Percentiles rank a stretch among this genome's conserved stretches.
phyloP scores from a whole-genome alignment of 2,329 filamentous ascomycete species.

The Talaromyces sp. region DNA sequence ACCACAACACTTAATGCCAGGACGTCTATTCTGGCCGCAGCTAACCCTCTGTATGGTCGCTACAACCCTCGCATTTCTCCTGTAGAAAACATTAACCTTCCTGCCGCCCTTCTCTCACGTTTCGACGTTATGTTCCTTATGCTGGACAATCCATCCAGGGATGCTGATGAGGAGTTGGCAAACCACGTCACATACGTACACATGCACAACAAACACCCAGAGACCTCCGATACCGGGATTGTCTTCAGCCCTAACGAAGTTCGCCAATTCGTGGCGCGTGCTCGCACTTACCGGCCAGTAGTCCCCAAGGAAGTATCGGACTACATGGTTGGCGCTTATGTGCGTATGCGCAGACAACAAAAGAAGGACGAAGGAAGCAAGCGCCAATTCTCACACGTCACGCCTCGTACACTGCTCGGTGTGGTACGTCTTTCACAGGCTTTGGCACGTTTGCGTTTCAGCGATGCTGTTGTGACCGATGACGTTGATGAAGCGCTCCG shows the following conservation, averaged over 20 bases:
- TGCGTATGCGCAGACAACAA: conserved; percentile 86
- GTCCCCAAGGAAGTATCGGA: conserved; percentile 83
- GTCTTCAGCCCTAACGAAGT: conserved; percentile 91
- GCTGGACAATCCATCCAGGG: conserved; percentile 85
- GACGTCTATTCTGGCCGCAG: conserved; percentile 90
- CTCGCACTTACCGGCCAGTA: conserved; percentile 78
- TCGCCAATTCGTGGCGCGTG: conserved; percentile 90
- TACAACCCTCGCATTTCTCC: conserved; percentile 97
- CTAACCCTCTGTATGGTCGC: conserved; percentile 93
- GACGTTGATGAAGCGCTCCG: conserved; percentile 94
- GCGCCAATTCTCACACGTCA: conserved; percentile 90
- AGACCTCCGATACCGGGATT: conserved; percentile 61
- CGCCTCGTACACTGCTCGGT: conserved; percentile 86
- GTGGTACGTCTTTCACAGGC: conserved; percentile 91
- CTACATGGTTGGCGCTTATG: conserved; percentile 96
- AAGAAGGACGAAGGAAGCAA: conserved; percentile 85
- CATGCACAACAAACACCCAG: conserved; percentile 92
- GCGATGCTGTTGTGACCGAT: conserved; percentile 74
- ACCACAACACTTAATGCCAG: conserved; percentile 94
- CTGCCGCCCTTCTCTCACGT: conserved; percentile 91
- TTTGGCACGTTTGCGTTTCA: conserved; percentile 85
- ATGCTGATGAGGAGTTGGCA: conserved; percentile 86
- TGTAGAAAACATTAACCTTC: conserved; percentile 98
- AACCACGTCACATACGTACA: conserved; percentile 95
- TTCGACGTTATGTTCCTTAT: conserved; percentile 97